Evolutionary conservation across 352 stramenopile genomes (phyloP), one percentile per base, ranked within the genome.

Genomic region (Pythium apleroticum): DNA sequence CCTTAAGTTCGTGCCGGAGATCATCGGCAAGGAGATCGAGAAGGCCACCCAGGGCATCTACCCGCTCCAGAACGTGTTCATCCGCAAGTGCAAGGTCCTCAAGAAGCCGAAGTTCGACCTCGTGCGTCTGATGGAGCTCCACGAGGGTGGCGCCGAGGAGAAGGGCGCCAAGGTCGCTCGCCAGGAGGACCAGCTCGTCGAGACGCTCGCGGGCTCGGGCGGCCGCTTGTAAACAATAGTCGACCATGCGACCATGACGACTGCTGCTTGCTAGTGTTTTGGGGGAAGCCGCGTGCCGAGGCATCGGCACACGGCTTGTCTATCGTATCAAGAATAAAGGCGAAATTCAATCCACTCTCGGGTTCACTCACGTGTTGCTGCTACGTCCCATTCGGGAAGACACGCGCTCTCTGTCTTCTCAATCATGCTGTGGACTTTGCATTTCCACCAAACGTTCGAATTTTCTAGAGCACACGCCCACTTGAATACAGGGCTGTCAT

Each of bases 61-160:
- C 93, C 98, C 98, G 56, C 88, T 99, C 65, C 98, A 99, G 86
- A 98, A 99, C 80, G 93, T 98, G 62, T 99, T 97, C 91, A 98
- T 99, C 78, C 96, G 98, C 70, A 99, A 99, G 95, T 98, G 98
- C 66, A 99, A 99, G 96, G 97, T 99, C 54, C 89, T 99, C 39
- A 99, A 99, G 94, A 99, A 99, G 90, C 98, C 98, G 57, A 99
- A 99, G 90, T 99, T 99, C 76, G 98, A 99, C 90, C 79, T 99
- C 43, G 96, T 97, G 60, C 98, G 98, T 77, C 86, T 99, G 52
- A 99, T 99, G 98, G 98, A 99, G 78, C 97, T 99, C 76, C 98
- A 99, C 87, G 97, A 98, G 53, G 94, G 97, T 46, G 88, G 87
- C 60, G 86, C 82, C 62, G 92, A 97, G 64, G 93, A 97, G 73